These are phyloP conservation scores for Plantago elongata DNA, from an alignment of 257 asterid species.

Conservation along the genomic window DNA sequence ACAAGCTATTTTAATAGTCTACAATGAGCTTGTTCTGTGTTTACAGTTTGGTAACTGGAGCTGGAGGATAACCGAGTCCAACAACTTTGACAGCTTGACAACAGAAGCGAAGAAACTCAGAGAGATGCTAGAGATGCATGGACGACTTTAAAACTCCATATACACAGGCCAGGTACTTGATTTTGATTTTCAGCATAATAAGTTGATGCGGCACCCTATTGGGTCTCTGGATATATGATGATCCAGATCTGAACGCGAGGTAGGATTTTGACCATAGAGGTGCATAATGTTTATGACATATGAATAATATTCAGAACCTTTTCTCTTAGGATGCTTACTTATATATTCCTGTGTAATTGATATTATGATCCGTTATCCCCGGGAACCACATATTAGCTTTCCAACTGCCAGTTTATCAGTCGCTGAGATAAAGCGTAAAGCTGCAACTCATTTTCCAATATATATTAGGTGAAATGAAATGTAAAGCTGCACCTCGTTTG, in stretches of 20 bases:
- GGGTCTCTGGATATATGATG: not conserved
- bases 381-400: too few relatives aligned
- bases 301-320: not conserved
- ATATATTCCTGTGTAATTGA: too few relatives aligned
- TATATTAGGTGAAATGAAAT: too few relatives aligned
- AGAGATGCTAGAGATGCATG: conserved; percentile 61
- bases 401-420: too few relatives aligned
- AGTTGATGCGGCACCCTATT: conserved; percentile 4
- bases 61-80: conserved; percentile 83
- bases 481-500: too few relatives aligned
- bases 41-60: conserved; percentile 94
- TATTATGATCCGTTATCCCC: too few relatives aligned
- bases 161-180: conserved; percentile 20
- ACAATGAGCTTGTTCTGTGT: not conserved
- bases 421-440: too few relatives aligned
- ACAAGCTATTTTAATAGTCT: too few relatives aligned
- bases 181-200: conserved; percentile 5
- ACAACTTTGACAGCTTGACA: conserved; percentile 51
- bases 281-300: not conserved
- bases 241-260: not conserved
- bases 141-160: conserved; percentile 37
- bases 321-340: not conserved
- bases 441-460: too few relatives aligned
- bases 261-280: not conserved
- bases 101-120: conserved; percentile 66